Evolutionary conservation across 306 rosid genomes (phyloP), one percentile per base, ranked within the genome.

Genomic region (Spatholobus suberectus): DNA sequence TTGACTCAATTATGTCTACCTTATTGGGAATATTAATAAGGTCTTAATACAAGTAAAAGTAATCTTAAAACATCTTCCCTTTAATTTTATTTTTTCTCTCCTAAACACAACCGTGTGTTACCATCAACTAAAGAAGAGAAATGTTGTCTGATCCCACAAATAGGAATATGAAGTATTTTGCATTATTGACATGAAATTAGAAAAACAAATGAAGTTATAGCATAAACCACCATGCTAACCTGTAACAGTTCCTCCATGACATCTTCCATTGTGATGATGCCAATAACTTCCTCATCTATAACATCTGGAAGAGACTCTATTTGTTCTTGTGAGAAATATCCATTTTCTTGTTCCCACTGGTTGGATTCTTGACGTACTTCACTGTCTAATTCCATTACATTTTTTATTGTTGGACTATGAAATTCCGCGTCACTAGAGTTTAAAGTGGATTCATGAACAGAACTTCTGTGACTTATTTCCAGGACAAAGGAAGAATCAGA

Each of bases 181-280:
- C 40, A 4, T 5, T 44, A 7, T 44, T 24, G 5, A 44, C 38
- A 43, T 7, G 1, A 68, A 11, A 69, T 2, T 11, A 21, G 32
- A 41, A 40, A 40, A 63, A 29, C 13, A 29, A 15, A 62, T 32
- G 23, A 40, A 68, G 27, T 24, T 40, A 12, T 34, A 6, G 27
- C 41, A 34, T 6, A 15, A 80, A 80, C 3, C 12, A 63, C 51
- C 47, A 65, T 74, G 51, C 77, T 40, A 87, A 93, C 98, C 94
- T 95, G 98, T 29, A 95, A 65, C 13, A 95, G 78, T 81, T 93
- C 91, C 76, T 95, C 98, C 89, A 95, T 89, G 43, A 93, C 92
- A 91, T 95, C 97, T 82, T 95, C 98, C 89, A 93, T 86, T 11
- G 97, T 93, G 52, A 95, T 90, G 84, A 95, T 90, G 12, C 98